Evolutionary conservation across 208 protist genomes (phyloP).

Genomic region (Leishmania mexicana): DNA sequence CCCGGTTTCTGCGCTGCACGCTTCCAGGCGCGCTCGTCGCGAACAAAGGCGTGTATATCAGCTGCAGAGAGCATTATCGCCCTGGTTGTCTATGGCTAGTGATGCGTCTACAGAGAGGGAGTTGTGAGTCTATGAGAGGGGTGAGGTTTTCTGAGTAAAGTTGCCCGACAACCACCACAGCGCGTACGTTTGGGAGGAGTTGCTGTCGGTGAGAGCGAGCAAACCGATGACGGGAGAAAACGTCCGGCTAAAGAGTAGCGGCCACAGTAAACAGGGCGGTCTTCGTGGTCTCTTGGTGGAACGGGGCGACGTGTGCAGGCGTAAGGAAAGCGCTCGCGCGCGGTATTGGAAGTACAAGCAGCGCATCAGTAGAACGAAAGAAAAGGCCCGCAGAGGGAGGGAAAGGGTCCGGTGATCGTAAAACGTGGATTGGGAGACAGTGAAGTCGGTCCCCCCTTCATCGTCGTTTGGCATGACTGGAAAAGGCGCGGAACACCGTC

Average conservation of each 20-base stretch:
- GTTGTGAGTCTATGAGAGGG: neutral
- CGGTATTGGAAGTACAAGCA: neutral
- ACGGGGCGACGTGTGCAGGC: neutral
- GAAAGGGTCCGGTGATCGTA: neutral
- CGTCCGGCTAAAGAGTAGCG: neutral
- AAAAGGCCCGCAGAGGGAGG: neutral
- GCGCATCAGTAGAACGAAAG: neutral
- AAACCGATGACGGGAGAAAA: neutral
- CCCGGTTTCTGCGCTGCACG: slow-evolving; percentile 39
- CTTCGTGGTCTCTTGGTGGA: neutral
- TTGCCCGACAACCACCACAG: neutral
- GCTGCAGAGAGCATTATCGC: slow-evolving; percentile 16
- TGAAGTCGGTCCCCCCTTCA: neutral
- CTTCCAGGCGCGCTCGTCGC: slow-evolving; percentile 52
- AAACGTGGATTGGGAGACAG: neutral
- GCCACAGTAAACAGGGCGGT: too few relatives aligned
- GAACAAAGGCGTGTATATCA: slow-evolving; percentile 43
- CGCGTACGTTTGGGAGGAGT: neutral
- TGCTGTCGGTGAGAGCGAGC: neutral
- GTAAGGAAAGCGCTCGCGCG: neutral
- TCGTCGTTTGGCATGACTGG: too few relatives aligned
- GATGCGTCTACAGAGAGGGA: neutral
- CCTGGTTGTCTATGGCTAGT: neutral
- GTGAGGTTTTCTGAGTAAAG: neutral
- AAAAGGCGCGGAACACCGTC: too few relatives aligned